Percentiles rank a stretch among this genome's conserved stretches.
Conservation (phyloP, 2,329 filamentous ascomycete species). For the Aureobasidium sp. region DNA sequence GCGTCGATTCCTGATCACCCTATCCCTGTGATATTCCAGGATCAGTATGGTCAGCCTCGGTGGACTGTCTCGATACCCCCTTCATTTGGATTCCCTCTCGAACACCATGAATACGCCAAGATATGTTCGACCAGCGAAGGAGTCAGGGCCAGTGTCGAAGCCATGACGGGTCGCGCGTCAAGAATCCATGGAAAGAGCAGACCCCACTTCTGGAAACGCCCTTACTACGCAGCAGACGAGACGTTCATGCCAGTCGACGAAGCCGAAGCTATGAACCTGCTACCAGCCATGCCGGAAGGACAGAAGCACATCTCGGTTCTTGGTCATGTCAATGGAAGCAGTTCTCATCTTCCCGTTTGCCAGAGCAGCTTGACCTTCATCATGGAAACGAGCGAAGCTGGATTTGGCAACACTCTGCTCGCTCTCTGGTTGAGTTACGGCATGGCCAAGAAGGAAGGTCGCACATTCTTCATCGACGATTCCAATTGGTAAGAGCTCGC, state of each 20-base stretch:
- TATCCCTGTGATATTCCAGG: slow-evolving; percentile 63
- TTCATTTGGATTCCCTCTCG: slow-evolving; percentile 59
- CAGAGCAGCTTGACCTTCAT: slow-evolving; percentile 68
- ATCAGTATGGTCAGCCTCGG: slow-evolving; percentile 56
- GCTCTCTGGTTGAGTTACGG: slow-evolving; percentile 79
- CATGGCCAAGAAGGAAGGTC: slow-evolving; percentile 63
- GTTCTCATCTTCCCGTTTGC: slow-evolving; percentile 43
- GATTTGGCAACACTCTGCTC: slow-evolving; percentile 70
- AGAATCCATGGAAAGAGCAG: slow-evolving; percentile 29
- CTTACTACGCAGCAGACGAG: slow-evolving; percentile 57
- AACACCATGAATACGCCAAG: slow-evolving; percentile 58
- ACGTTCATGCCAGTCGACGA: slow-evolving; percentile 70
- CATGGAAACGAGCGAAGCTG: slow-evolving; percentile 66
- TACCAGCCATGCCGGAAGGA: slow-evolving; percentile 41
- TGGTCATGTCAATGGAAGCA: slow-evolving; percentile 19
- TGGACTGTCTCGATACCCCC: slow-evolving; percentile 80
- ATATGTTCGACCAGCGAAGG: slow-evolving; percentile 55
- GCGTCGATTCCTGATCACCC: slow-evolving; percentile 63
- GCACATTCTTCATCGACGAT: slow-evolving; percentile 80
- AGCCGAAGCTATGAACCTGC: slow-evolving; percentile 57
- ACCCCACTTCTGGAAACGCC: slow-evolving; percentile 40
- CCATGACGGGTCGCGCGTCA: slow-evolving; percentile 25
- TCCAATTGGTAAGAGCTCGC: slow-evolving; percentile 51
- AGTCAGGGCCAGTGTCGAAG: slow-evolving; percentile 31
- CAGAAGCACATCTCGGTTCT: slow-evolving; percentile 19